Evolutionary conservation across 1,284 basidiomycete genomes (phyloP), one percentile per base, ranked within the genome.

Genomic region (Pascua guehoae): DNA sequence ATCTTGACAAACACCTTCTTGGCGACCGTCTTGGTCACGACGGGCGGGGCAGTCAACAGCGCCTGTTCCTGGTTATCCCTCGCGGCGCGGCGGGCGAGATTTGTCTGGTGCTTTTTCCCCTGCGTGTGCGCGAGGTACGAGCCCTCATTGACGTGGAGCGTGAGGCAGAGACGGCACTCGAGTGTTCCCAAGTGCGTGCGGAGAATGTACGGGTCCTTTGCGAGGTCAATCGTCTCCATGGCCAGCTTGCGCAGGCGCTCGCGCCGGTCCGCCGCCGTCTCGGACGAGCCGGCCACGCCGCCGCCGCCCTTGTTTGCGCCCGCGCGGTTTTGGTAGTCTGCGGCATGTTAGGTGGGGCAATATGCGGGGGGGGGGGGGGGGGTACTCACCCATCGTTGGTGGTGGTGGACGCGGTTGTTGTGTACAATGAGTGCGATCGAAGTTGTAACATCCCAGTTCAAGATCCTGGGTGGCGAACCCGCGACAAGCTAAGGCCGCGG

Each of bases 81-180:
- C 12, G 95, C 95, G 0, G 96, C 96, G 66, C 96, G 86, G 47
- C 96, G 85, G 5, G 95, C 96, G 40, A 99, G 85, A 73, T 98
- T 98, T 1, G 95, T 97, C 76, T 98, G 96, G 73, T 98, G 96
- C 76, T 98, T 99, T 80, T 98, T 98, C 37, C 96, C 96, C 80
- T 98, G 96, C 0, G 96, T 99, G 69, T 99, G 96, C 0, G 96
- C 95, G 48, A 99, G 88, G 76, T 99, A 99, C 17, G 93, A 97
- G 32, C 96, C 96, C 79, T 99, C 96, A 74, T 98, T 98, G 24
- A 96, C 97, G 79, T 99, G 96, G 8, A 98, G 84, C 0, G 96
- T 99, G 41, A 99, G 81, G 76, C 96, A 98, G 41, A 99, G 85
- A 67, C 95, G 89, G 79, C 96, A 99, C 84, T 98, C 96, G 53